Base-by-base conservation (phyloP, 495 filamentous ascomycete species). In the Penicillium pulvis region DNA sequence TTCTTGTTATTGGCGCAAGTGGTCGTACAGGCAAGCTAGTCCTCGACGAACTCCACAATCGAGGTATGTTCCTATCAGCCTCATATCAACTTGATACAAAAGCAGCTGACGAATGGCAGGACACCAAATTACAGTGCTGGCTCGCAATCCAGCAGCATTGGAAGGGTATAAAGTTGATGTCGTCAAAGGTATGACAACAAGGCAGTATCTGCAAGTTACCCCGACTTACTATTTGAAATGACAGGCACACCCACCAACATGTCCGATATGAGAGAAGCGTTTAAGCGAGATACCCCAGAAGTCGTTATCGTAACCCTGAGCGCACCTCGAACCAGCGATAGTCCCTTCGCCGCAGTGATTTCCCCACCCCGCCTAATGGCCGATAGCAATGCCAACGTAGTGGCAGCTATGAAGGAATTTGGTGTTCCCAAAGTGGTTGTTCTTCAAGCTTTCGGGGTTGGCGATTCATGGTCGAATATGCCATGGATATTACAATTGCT, bases 251-350 rank as follows among this genome's bases (percentile, higher is more conserved):
- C 77, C 43, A 72, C 73, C 19, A 63, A 70, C 12, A 65, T 75
- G 55, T 47, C 62, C 24, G 75, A 79, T 53, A 67, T 81, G 51
- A 58, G 63, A 55, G 52, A 48, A 26, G 72, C 75, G 51, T 71
- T 81, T 59, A 53, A 59, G 23, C 35, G 55, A 16, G 52, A 61
- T 45, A 55, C 57, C 51, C 71, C 72, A 33, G 71, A 67, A 44
- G 75, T 63, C 9, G 76, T 77, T 16, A 76, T 81, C 56, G 69
- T 78, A 60, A 76, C 78, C 24, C 66, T 81, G 28, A 79, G 72
- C 59, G 74, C 78, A 44, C 66, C 69, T 55, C 72, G 77, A 43
- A 69, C 65, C 36, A 73, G 67, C 30, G 76, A 79, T 56, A 75
- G 70, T 55, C 78, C 76, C 35, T 79, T 81, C 57, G 73, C 78